A percentile compares a stretch with the other conserved stretches of the same genome.
These are phyloP conservation scores for Trichoderma harzianum DNA, from an alignment of 2,329 filamentous ascomycete species.

Conservation along the genomic window DNA sequence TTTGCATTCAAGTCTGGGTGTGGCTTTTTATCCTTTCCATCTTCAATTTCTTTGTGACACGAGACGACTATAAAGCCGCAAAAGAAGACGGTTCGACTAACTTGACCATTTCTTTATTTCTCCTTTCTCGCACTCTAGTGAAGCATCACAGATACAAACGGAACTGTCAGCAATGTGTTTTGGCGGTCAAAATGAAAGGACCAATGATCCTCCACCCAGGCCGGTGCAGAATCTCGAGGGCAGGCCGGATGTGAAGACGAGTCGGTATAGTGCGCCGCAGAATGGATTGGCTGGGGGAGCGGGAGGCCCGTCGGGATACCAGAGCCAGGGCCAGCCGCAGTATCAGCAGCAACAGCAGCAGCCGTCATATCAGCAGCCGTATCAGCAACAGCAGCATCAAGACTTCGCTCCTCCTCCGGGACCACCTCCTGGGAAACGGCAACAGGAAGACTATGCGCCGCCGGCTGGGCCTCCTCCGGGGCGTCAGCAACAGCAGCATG, in stretches of 20 bases:
- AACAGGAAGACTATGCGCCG: conserved; percentile 22
- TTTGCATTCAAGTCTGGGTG: background rate
- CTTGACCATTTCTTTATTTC: background rate
- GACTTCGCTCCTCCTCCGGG: conserved; percentile 34
- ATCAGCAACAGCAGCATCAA: background rate
- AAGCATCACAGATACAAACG: background rate
- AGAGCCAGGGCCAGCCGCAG: background rate
- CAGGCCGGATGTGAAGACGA: conserved; percentile 28
- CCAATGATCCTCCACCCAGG: conserved; percentile 39
- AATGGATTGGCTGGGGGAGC: conserved; percentile 6
- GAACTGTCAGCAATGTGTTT: conserved; percentile 44
- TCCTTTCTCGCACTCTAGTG: background rate
- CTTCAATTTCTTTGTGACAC: background rate
- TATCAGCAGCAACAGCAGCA: background rate
- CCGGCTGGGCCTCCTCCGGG: conserved; percentile 25
- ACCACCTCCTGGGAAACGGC: conserved; percentile 28
- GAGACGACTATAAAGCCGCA: background rate
- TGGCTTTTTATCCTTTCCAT: background rate
- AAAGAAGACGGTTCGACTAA: background rate
- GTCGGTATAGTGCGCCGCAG: conserved; percentile 12
- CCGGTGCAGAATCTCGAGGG: conserved; percentile 35
- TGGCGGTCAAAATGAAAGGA: conserved; percentile 41
- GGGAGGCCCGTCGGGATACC: conserved; percentile 12
- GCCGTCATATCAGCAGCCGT: background rate
- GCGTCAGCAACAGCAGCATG: conserved; percentile 16